phyloP scores from a whole-genome alignment of 441 rosid species.

The Gossypium trilobum region DNA sequence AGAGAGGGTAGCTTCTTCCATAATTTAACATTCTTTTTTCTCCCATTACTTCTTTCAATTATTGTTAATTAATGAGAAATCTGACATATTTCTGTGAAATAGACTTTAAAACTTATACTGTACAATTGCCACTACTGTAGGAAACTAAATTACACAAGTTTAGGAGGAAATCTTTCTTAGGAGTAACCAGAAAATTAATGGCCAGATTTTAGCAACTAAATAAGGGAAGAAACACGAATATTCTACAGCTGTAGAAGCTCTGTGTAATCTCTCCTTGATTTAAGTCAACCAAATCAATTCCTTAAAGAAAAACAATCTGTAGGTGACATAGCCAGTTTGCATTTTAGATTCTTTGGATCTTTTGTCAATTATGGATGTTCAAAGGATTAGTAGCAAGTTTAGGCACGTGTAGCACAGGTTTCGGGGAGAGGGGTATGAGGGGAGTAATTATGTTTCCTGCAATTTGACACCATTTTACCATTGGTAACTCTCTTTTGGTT shows the following conservation, averaged over 20 bases:
- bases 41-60: constrained; percentile 10
- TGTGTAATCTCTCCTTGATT: not conserved
- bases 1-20: constrained; percentile 53
- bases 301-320: not conserved
- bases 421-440: not conserved
- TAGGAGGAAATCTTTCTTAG: not conserved
- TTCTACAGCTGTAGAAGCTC: not conserved
- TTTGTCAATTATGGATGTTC: not conserved
- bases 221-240: not conserved
- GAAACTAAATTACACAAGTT: not conserved
- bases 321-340: not conserved
- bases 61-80: not conserved
- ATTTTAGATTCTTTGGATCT: not conserved
- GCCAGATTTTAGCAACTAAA: constrained; percentile 7
- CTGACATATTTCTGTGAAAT: constrained; percentile 1
- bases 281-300: not conserved
- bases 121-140: not conserved
- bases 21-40: constrained; percentile 6
- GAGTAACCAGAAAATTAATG: not conserved
- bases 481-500: not conserved
- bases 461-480: not conserved
- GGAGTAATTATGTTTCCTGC: not conserved
- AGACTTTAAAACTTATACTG: not conserved
- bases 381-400: not conserved
- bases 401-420: not conserved